Conservation (phyloP, 2,329 filamentous ascomycete genomes). For the Macroventuria anomochaeta region DNA sequence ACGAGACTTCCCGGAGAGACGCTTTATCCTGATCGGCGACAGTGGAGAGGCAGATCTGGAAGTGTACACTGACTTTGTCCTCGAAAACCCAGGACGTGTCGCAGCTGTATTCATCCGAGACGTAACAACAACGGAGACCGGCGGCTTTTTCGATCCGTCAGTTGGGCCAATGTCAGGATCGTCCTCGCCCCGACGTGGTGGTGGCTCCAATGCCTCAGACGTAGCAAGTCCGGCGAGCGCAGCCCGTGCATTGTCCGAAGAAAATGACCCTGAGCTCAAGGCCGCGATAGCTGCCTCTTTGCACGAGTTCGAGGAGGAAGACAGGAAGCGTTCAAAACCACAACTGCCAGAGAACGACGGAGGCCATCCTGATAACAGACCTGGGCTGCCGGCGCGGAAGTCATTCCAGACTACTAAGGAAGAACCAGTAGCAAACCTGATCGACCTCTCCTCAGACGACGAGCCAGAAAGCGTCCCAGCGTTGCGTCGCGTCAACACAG, state of each 20-base stretch:
- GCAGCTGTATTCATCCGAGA: constrained; percentile 92
- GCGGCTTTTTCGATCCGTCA: constrained; percentile 79
- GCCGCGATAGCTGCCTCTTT: constrained; percentile 58
- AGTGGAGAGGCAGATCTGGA: constrained; percentile 97
- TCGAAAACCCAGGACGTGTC: constrained; percentile 82
- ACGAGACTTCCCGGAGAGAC: constrained; percentile 85
- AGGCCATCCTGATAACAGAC: constrained; percentile 44
- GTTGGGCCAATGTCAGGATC: constrained; percentile 47
- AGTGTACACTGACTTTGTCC: constrained; percentile 91
- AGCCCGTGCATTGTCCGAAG: constrained; percentile 36
- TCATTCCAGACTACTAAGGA: constrained; percentile 32
- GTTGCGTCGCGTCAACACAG: constrained; percentile 36
- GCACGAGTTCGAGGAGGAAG: constrained; percentile 53
- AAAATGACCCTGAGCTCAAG: constrained; percentile 57
- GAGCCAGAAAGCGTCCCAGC: constrained; percentile 28
- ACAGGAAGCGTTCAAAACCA: constrained; percentile 42
- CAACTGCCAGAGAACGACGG: constrained; percentile 43
- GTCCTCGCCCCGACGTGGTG: constrained; percentile 25
- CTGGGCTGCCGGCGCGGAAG: constrained; percentile 46
- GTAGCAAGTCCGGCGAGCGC: constrained; percentile 19
- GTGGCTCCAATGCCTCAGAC: constrained; percentile 17
- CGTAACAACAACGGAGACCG: constrained; percentile 83
- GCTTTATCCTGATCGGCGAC: constrained; percentile 91
- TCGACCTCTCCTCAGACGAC: constrained; percentile 57
- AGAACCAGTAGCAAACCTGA: constrained; percentile 50